These are phyloP conservation scores for Phlebiopsis flavidoalba DNA, from an alignment of 768 basidiomycete species.

Conservation along the genomic window DNA sequence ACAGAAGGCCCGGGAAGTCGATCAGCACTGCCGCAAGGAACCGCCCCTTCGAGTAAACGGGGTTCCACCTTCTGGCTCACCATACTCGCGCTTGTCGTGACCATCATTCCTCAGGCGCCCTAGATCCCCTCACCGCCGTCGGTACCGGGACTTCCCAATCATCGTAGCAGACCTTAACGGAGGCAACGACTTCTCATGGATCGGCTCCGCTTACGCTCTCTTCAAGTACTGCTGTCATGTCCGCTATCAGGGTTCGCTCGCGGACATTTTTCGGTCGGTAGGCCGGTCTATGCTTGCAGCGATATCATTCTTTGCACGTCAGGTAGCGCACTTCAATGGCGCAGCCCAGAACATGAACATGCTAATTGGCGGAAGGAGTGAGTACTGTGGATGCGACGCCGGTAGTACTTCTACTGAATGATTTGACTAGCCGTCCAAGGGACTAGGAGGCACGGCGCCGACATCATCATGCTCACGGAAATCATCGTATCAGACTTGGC, in stretches of 20 bases:
- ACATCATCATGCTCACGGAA: constrained; percentile 21
- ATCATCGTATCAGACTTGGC: constrained; percentile 35
- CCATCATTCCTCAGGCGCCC: constrained; percentile 21
- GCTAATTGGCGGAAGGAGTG: constrained; percentile 37
- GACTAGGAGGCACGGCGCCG: constrained; percentile 23
- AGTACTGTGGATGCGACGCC: neutral
- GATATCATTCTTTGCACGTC: constrained; percentile 34
- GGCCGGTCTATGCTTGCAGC: constrained; percentile 31
- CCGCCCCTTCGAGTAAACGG: neutral
- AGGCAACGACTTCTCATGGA: constrained; percentile 36
- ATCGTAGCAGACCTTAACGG: constrained; percentile 34
- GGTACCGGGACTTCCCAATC: constrained; percentile 39
- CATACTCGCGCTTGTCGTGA: constrained; percentile 15
- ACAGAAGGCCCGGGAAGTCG: neutral
- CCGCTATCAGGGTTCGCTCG: constrained; percentile 34
- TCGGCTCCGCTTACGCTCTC: constrained; percentile 39
- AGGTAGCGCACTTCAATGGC: constrained; percentile 36
- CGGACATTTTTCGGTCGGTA: constrained; percentile 26
- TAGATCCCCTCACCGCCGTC: constrained; percentile 25
- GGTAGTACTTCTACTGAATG: neutral
- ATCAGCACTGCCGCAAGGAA: neutral
- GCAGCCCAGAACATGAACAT: constrained; percentile 34
- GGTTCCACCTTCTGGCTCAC: constrained; percentile 19
- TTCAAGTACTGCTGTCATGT: constrained; percentile 33
- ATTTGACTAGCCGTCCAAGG: constrained; percentile 26